phyloP scores from a whole-genome alignment of 352 stramenopile genomes.

The Phytopythium sindhum region DNA sequence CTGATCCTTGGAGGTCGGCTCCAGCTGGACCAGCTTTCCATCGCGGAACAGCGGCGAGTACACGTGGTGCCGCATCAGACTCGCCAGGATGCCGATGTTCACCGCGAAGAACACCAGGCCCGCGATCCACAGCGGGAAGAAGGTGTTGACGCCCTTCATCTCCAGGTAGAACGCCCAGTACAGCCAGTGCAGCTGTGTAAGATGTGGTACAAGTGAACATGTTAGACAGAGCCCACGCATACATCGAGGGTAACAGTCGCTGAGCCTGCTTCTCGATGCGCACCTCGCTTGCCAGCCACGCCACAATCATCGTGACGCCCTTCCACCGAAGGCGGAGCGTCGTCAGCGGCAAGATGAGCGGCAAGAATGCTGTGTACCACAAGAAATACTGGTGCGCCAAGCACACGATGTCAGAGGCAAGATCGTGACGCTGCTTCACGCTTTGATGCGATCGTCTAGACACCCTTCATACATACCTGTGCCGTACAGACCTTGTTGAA shows the following conservation, averaged over 20 bases:
- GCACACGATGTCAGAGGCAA: slow-evolving; percentile 14
- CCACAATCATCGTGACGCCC: slow-evolving; percentile 50
- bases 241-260: neutral
- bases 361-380: slow-evolving; percentile 95
- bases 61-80: slow-evolving; percentile 61
- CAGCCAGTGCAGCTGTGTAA: slow-evolving; percentile 78
- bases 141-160: slow-evolving; percentile 89
- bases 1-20: slow-evolving; percentile 6
- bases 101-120: slow-evolving; percentile 88
- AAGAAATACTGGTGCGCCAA: slow-evolving; percentile 94
- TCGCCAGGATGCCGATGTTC: slow-evolving; percentile 80
- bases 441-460: no score
- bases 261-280: neutral
- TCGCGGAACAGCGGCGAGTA: slow-evolving; percentile 57
- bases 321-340: slow-evolving; percentile 65
- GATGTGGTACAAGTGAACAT: neutral
- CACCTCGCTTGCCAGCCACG: slow-evolving; percentile 79
- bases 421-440: neutral
- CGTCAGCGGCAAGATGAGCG: slow-evolving; percentile 80
- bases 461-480: slow-evolving; percentile 47
- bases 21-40: slow-evolving; percentile 39
- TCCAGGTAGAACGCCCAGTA: slow-evolving; percentile 89
- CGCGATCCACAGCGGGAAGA: slow-evolving; percentile 84
- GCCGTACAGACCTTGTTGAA: slow-evolving; percentile 95
- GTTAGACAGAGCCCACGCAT: neutral